phyloP scores from a whole-genome alignment of 2,329 filamentous ascomycete species.

The Chrysoporthe cubensis region DNA sequence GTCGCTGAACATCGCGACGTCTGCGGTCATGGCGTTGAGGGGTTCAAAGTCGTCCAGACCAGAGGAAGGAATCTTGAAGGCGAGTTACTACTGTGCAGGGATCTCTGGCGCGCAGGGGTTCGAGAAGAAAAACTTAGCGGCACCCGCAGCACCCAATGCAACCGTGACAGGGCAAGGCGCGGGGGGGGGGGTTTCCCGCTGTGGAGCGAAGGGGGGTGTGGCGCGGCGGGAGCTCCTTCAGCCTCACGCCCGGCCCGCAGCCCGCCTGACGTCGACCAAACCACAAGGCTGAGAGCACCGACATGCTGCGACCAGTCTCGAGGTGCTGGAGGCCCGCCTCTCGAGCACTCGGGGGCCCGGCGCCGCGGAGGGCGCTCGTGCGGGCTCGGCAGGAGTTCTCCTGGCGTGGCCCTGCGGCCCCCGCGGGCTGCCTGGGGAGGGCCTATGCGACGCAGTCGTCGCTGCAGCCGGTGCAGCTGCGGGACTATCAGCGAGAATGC shows the following conservation, averaged over 20 bases:
- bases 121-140: conserved; percentile 7
- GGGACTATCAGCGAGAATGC: conserved; percentile 89
- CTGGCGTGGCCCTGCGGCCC: background rate
- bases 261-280: conserved; percentile 14
- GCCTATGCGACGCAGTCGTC: conserved; percentile 23
- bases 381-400: background rate
- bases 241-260: conserved; percentile 5
- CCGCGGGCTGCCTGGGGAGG: conserved; percentile 8
- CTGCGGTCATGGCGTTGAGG: background rate
- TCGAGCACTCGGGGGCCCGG: background rate
- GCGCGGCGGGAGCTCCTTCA: conserved; percentile 13
- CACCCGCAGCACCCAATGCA: background rate
- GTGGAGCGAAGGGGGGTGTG: background rate
- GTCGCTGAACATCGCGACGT: background rate
- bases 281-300: conserved; percentile 25
- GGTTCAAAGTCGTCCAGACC: background rate
- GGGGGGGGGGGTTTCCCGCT: background rate
- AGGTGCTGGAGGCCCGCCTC: conserved; percentile 14
- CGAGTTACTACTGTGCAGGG: background rate
- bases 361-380: background rate
- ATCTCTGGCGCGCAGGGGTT: background rate
- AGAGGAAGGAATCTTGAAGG: background rate
- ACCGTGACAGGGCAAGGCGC: background rate
- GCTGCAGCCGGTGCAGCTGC: conserved; percentile 49
- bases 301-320: conserved; percentile 23